phyloP scores from a whole-genome alignment of 1,284 basidiomycete species.

The Cystobasidium sp. region DNA sequence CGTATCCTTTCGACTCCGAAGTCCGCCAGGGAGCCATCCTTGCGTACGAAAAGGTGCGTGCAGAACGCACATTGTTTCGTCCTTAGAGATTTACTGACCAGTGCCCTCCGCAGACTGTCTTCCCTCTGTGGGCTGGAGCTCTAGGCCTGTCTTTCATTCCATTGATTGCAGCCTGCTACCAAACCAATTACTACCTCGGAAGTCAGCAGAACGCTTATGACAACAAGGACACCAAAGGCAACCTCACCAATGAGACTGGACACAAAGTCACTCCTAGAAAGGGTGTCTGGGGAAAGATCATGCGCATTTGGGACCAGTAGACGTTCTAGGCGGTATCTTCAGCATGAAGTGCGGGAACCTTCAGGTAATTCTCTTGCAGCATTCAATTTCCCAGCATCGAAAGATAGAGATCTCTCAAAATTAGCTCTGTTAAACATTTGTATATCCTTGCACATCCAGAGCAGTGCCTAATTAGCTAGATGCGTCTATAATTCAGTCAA shows the following conservation, averaged over 20 bases:
- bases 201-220: conserved; percentile 43
- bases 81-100: neutral
- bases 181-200: conserved; percentile 46
- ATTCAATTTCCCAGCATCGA: no score
- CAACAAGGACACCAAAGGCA: conserved; percentile 34
- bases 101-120: conserved; percentile 8
- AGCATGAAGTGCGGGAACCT: no score
- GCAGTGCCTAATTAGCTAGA: no score
- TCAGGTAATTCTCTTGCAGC: no score
- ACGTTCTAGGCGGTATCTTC: neutral
- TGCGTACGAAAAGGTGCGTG: conserved; percentile 41
- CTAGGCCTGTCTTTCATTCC: conserved; percentile 49
- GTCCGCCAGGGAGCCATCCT: conserved; percentile 45
- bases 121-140: conserved; percentile 44
- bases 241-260: neutral
- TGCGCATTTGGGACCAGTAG: conserved; percentile 11
- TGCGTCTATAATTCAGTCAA: no score
- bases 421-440: no score
- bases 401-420: no score
- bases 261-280: conserved; percentile 28
- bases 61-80: neutral
- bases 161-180: conserved; percentile 46
- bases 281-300: conserved; percentile 18
- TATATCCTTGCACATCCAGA: no score
- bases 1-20: conserved; percentile 35